These are phyloP conservation scores for Aspergillus funiculosus DNA, from an alignment of 495 filamentous ascomycete genomes.

Conservation along the genomic window DNA sequence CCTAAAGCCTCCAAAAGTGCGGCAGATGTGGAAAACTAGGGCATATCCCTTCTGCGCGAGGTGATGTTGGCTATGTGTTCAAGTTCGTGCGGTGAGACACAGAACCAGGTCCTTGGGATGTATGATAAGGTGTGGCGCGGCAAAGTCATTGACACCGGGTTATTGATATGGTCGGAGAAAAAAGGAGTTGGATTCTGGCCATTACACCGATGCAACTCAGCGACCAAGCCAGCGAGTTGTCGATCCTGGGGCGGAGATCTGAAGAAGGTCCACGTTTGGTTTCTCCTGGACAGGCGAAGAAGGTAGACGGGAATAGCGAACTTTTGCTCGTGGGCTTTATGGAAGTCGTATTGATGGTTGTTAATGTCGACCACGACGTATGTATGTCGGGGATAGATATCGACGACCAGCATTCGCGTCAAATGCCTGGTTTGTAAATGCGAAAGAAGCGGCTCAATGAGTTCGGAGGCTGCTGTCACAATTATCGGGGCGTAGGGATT, in stretches of 20 bases:
- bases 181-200: constrained; percentile 1
- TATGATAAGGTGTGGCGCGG: too few relatives aligned
- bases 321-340: not conserved
- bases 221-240: constrained; percentile 2
- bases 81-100: too few relatives aligned
- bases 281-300: constrained; percentile 1
- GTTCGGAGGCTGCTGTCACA: not conserved
- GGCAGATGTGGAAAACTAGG: too few relatives aligned
- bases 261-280: constrained; percentile 2
- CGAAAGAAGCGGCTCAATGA: not conserved
- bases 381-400: constrained; percentile 5
- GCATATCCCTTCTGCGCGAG: too few relatives aligned
- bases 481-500: too few relatives aligned
- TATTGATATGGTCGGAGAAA: constrained; percentile 10
- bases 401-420: not conserved
- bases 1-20: too few relatives aligned
- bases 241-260: not conserved
- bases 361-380: constrained; percentile 10
- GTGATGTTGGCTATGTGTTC: too few relatives aligned
- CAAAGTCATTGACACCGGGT: too few relatives aligned
- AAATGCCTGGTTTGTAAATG: not conserved
- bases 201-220: constrained; percentile 9
- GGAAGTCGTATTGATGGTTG: constrained; percentile 5
- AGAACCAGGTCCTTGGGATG: too few relatives aligned
- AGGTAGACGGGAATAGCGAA: constrained; percentile 6